Base-by-base conservation (phyloP, 2,329 filamentous ascomycete species). In the Knoxdaviesia proteae region DNA sequence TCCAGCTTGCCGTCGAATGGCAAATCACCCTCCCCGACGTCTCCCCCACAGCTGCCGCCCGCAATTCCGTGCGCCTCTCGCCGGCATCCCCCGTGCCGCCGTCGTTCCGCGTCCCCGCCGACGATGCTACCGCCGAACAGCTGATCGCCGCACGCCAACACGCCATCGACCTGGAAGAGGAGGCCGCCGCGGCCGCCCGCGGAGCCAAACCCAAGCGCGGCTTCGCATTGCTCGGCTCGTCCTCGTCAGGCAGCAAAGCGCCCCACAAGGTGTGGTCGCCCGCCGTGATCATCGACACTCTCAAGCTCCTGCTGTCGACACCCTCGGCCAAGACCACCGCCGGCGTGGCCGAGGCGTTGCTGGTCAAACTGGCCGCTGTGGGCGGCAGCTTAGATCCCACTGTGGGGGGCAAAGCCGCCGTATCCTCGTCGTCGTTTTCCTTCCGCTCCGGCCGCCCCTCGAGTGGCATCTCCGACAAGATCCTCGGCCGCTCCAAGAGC, bases 321-420 rank as follows among this genome's bases (percentile, higher is more conserved):
- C 20, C 20, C 20, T 20, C 20, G 20, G 20, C 20, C 20, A 20
- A 20, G 20, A 20, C 20, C 20, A 20, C 20, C 20, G 20, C 20
- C 0, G 70, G 65, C 6, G 64, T 74, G 5, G 70, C 68, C n/a
- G 67, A 74, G 50, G 67, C 66, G 0, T 58, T 75, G 30, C 62
- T 74, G 32, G 57, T 54, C 4, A 69, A 67, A 52, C 54, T 75
- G 34, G 57, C 60, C 34, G 53, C 58, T 1, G 62, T 60, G 1
- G 71, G 71, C 9, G 64, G 69, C 4, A 65, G 71, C 42, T 51
- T 74, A 9, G 66, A 68, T 42, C 59, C 67, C 9, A 31, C 2
- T 20, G 20, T 20, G 20, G 3, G 20, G 20, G 3, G 20, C 20
- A 20, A 20, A 20, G 20, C 20, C 20, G 20, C 20, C 20, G 20